Percentiles rank a stretch among this genome's conserved stretches.
phyloP scores from a whole-genome alignment of 208 protist genomes.

The Trichomonas gallinae region DNA sequence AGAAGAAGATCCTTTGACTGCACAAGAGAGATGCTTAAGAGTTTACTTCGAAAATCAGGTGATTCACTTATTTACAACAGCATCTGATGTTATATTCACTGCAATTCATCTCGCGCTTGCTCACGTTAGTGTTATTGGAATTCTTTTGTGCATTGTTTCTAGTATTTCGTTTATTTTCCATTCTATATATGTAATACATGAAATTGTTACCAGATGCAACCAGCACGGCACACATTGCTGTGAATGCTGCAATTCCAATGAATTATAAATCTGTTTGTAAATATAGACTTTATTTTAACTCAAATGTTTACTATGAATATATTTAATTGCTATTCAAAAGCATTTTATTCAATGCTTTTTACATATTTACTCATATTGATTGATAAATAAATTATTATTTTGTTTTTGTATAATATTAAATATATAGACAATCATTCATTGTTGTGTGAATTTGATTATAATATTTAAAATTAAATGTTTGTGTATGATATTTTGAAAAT shows the following conservation, averaged over 20 bases:
- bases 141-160: not conserved
- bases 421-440: too few species aligned
- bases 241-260: not conserved
- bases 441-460: too few species aligned
- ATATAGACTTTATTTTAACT: not conserved
- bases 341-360: not conserved
- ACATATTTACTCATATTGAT: too few species aligned
- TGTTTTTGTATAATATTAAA: too few species aligned
- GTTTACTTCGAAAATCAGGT: not conserved
- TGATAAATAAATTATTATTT: too few species aligned
- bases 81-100: not conserved
- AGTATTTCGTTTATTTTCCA: not conserved
- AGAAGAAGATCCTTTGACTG: not conserved
- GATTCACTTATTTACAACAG: not conserved
- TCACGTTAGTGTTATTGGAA: too few species aligned
- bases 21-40: not conserved
- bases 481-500: too few species aligned
- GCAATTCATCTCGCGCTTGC: not conserved
- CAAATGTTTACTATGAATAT: not conserved
- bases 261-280: not conserved
- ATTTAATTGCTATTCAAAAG: not conserved
- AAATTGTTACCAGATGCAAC: not conserved
- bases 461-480: too few species aligned
- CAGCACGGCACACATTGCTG: not conserved
- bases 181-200: not conserved